Percentiles rank a stretch among this genome's conserved stretches.
These are phyloP conservation scores for Yamadazyma oceani DNA, from an alignment of 1,139 yeast species.

Conservation along the genomic window DNA sequence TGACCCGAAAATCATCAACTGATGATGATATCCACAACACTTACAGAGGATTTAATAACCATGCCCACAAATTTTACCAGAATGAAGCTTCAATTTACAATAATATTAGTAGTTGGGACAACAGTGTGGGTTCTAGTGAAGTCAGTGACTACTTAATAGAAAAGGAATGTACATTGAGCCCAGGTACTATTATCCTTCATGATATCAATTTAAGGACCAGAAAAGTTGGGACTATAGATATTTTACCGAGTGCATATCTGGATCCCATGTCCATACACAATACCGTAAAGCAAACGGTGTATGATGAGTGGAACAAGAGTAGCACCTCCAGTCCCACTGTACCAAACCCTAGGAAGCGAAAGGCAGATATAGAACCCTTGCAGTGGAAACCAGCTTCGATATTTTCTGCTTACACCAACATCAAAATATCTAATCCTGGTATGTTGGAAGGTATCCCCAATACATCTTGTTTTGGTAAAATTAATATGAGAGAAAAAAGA, in stretches of 20 bases:
- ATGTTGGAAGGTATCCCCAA: conserved; percentile 23
- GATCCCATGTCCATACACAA: conserved; percentile 11
- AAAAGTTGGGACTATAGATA: background rate
- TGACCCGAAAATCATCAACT: too few species aligned
- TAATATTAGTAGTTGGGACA: background rate
- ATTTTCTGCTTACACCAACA: conserved; percentile 37
- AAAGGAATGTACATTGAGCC: background rate
- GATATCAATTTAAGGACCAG: background rate
- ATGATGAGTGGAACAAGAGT: conserved; percentile 11
- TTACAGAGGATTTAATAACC: too few species aligned
- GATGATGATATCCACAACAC: too few species aligned
- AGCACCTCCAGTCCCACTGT: conserved; percentile 5
- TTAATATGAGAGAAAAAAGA: conserved; percentile 37
- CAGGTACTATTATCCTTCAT: conserved; percentile 1
- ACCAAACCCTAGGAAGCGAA: conserved; percentile 18
- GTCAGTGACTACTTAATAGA: background rate
- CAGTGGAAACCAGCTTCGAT: conserved; percentile 40
- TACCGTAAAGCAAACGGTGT: conserved; percentile 19
- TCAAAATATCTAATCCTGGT: conserved; percentile 23
- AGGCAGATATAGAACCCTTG: conserved; percentile 18
- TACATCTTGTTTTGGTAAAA: conserved; percentile 38
- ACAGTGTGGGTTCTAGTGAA: background rate
- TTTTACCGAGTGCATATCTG: background rate
- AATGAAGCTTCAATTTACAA: background rate
- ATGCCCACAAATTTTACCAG: too few species aligned